Evolutionary conservation across 2,329 filamentous ascomycete species (phyloP).

Genomic region (Colletotrichum sp.): DNA sequence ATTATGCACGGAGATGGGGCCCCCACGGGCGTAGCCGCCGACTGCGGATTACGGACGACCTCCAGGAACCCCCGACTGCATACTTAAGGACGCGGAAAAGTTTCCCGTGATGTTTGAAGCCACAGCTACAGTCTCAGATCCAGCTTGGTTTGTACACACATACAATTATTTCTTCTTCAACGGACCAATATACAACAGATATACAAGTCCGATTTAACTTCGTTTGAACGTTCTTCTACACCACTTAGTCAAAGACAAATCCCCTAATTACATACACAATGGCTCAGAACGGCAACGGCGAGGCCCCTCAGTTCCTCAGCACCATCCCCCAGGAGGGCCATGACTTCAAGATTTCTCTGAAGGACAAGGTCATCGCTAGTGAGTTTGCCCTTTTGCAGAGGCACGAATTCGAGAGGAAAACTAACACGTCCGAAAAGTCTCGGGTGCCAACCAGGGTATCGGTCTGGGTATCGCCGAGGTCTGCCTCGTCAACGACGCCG

Average conservation of each 20-base stretch:
- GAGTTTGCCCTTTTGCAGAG: conserved; percentile 14
- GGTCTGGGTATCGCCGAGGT: conserved; percentile 50
- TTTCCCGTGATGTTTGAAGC: background rate
- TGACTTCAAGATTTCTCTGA: conserved; percentile 38
- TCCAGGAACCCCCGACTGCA: background rate
- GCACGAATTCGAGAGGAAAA: no score
- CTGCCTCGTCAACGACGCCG: conserved; percentile 48
- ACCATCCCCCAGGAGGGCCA: conserved; percentile 37
- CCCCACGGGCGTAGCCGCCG: background rate
- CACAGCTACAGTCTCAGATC: background rate
- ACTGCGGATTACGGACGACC: background rate
- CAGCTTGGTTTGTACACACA: background rate
- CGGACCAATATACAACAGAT: background rate
- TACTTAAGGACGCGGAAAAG: background rate
- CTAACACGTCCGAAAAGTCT: conserved; percentile 30
- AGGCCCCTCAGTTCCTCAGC: conserved; percentile 26
- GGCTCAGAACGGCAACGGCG: background rate
- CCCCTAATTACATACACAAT: background rate
- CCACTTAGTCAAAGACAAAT: background rate
- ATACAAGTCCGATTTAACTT: background rate
- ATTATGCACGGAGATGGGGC: background rate
- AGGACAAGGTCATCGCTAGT: conserved; percentile 44
- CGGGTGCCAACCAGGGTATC: conserved; percentile 37
- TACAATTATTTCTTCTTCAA: background rate
- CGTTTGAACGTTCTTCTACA: background rate